Evolutionary conservation across 495 filamentous ascomycete species (phyloP).

Genomic region (Chaetomium cochliodes): DNA sequence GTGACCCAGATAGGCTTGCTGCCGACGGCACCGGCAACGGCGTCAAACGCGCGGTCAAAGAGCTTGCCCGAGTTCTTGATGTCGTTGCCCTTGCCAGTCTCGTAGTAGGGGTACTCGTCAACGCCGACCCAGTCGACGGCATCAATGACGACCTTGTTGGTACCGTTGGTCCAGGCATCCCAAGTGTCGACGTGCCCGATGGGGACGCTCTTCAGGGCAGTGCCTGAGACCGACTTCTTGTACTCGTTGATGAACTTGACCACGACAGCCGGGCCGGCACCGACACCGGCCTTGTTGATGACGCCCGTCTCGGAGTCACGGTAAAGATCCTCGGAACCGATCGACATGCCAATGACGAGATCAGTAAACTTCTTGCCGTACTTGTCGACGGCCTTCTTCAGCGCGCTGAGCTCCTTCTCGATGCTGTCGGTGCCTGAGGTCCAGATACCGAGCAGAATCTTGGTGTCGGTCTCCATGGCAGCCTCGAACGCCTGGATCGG

Average conservation of each 20-base stretch:
- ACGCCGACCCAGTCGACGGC: conserved; percentile 52
- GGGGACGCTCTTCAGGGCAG: conserved; percentile 39
- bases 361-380: conserved; percentile 45
- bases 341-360: conserved; percentile 52
- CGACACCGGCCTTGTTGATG: conserved; percentile 44
- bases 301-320: conserved; percentile 45
- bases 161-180: conserved; percentile 48
- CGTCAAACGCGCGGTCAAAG: conserved; percentile 44
- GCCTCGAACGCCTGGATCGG: conserved; percentile 54
- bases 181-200: conserved; percentile 54
- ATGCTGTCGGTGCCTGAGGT: conserved; percentile 49
- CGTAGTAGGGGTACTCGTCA: conserved; percentile 55
- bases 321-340: conserved; percentile 58
- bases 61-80: conserved; percentile 44
- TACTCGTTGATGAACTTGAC: conserved; percentile 51
- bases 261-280: conserved; percentile 43
- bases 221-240: conserved; percentile 39
- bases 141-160: conserved; percentile 49
- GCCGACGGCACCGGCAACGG: conserved; percentile 32
- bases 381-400: conserved; percentile 45
- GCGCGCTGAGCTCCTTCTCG: conserved; percentile 48
- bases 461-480: conserved; percentile 50
- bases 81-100: conserved; percentile 45
- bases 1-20: conserved; percentile 54
- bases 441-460: conserved; percentile 55